phyloP scores from a whole-genome alignment of 1,284 basidiomycete species.

The Melampsora americana region DNA sequence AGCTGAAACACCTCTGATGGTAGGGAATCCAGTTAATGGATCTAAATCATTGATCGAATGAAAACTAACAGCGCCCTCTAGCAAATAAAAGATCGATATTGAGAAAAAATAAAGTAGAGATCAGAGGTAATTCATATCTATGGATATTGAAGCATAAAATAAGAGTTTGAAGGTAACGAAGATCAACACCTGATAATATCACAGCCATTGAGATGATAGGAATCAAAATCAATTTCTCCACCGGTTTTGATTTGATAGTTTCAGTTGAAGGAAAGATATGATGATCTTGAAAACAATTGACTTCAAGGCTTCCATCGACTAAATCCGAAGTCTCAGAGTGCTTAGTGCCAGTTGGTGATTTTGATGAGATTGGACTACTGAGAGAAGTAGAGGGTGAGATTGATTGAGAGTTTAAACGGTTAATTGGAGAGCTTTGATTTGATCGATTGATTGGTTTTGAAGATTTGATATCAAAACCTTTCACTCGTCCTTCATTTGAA shows the following conservation, averaged over 20 bases:
- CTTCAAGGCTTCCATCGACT: constrained; percentile 5
- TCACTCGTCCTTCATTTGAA: constrained; percentile 37
- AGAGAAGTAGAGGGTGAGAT: background rate
- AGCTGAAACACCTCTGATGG: constrained; percentile 39
- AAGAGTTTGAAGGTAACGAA: constrained; percentile 12
- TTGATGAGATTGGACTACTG: constrained; percentile 12
- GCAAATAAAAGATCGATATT: background rate
- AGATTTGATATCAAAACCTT: constrained; percentile 35
- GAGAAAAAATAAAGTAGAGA: background rate
- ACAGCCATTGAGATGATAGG: constrained; percentile 40
- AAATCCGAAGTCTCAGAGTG: background rate
- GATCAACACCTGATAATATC: constrained; percentile 39
- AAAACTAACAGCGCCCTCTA: constrained; percentile 38
- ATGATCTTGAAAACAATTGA: constrained; percentile 36
- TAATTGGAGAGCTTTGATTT: background rate
- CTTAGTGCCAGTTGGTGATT: background rate
- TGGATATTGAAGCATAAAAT: background rate
- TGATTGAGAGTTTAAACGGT: constrained; percentile 9
- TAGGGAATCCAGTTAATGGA: constrained; percentile 13
- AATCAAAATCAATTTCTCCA: constrained; percentile 32
- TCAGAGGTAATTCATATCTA: background rate
- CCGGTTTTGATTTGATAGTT: constrained; percentile 18
- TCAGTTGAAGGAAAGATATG: constrained; percentile 39
- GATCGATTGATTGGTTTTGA: background rate
- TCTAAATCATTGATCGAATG: constrained; percentile 30